A percentile compares a stretch with the other conserved stretches of the same genome.
phyloP scores from a whole-genome alignment of 2,329 filamentous ascomycete species.

The Exophiala viscosa region DNA sequence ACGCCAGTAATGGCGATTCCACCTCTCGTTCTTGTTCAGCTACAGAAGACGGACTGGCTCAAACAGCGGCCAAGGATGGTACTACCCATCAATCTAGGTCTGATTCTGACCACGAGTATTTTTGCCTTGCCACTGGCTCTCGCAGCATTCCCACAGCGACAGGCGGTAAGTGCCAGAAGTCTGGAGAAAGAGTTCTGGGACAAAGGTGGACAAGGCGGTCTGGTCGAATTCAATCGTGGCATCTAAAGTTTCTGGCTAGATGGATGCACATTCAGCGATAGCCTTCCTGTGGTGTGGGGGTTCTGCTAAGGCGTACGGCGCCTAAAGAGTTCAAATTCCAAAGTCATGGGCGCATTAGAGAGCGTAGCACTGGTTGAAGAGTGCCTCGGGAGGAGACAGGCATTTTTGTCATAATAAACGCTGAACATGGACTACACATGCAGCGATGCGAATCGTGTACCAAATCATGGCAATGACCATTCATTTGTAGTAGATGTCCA shows the following conservation, averaged over 20 bases:
- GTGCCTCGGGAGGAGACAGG: neutral
- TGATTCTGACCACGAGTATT: slow-evolving; percentile 83
- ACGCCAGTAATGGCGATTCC: slow-evolving; percentile 97
- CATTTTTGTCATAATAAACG: no score
- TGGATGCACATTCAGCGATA: no score
- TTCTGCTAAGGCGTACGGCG: no score
- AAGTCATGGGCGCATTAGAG: neutral
- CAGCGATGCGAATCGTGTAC: no score
- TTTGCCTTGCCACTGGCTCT: slow-evolving; percentile 86
- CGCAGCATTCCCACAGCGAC: slow-evolving; percentile 86
- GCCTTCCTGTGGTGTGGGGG: no score
- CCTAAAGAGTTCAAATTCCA: neutral
- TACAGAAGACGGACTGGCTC: slow-evolving; percentile 83
- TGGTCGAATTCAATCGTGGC: slow-evolving; percentile 95
- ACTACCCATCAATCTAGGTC: slow-evolving; percentile 75
- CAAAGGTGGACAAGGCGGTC: slow-evolving; percentile 69
- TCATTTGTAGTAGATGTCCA: no score
- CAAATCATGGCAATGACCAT: no score
- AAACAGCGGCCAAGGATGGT: slow-evolving; percentile 71
- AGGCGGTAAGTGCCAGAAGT: slow-evolving; percentile 69
- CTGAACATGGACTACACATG: no score
- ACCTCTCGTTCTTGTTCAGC: slow-evolving; percentile 74
- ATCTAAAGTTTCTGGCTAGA: slow-evolving; percentile 53
- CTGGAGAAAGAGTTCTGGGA: slow-evolving; percentile 86
- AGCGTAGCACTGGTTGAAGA: neutral